Percentiles rank a stretch among this genome's conserved stretches.
phyloP scores from a whole-genome alignment of 164 flowering plant genomes.

The Kingdonia uniflora region DNA sequence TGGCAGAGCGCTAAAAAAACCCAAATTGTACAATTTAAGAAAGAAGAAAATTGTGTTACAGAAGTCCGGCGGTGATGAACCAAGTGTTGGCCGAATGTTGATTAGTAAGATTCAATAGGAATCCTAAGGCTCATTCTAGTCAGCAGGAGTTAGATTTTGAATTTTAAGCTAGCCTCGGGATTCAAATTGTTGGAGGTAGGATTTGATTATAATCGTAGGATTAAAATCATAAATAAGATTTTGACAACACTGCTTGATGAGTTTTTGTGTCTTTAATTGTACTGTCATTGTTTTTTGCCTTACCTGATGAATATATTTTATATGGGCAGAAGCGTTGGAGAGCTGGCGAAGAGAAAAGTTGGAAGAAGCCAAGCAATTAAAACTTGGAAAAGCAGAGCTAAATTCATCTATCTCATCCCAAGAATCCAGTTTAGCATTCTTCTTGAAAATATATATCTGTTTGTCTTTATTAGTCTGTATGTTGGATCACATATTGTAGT shows the following conservation, averaged over 20 bases:
- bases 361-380: slow-evolving; percentile 36
- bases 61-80: no score
- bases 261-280: neutral
- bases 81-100: no score
- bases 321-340: slow-evolving; percentile 63
- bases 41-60: no score
- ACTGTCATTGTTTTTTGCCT: neutral
- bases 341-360: slow-evolving; percentile 68
- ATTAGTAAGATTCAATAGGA: no score
- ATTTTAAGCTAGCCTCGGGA: no score
- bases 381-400: slow-evolving; percentile 16
- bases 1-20: no score
- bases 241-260: neutral
- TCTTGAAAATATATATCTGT: neutral
- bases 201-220: no score
- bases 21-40: no score
- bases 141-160: no score
- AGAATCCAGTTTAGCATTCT: slow-evolving; percentile 51
- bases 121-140: no score
- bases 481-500: no score
- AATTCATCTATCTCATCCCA: slow-evolving; percentile 29
- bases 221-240: neutral
- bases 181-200: no score
- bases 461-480: neutral
- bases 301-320: slow-evolving; percentile 12